Evolutionary conservation across 176 grass and related monocot species (phyloP).

Genomic region (Triticum aestivum): IWGSC_CS_RefSeq_v2.1 NC_057798.1:700599507-700600006

Average conservation of each 20-base stretch:
- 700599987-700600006: slow-evolving; percentile 86
- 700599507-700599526: neutral
- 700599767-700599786: neutral
- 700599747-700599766: neutral
- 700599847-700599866: no score
- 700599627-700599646: neutral
- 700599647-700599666: neutral
- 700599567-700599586: neutral
- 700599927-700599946: neutral
- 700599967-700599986: slow-evolving; percentile 69
- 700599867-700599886: no score
- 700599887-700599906: no score
- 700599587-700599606: neutral
- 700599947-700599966: neutral
- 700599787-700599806: neutral
- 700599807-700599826: no score
- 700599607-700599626: neutral
- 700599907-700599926: neutral
- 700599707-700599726: neutral
- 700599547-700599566: neutral
- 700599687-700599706: neutral
- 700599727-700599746: neutral
- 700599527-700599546: neutral
- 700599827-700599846: no score
- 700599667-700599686: neutral